Evolutionary conservation across 129 eudicot genomes (phyloP).

Genomic region (Flaveria ramosissima): DNA sequence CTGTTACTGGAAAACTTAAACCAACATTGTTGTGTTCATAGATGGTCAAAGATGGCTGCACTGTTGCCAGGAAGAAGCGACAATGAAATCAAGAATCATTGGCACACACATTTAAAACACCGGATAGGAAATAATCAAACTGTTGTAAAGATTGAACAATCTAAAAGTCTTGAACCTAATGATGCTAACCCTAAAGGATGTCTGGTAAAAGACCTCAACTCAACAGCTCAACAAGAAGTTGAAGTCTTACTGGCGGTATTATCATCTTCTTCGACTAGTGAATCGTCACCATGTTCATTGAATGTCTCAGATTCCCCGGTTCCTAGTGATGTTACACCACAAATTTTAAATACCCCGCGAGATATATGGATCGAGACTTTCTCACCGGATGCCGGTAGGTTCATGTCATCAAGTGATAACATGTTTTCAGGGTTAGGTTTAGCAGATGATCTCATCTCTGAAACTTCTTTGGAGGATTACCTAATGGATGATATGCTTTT

Average conservation of each 20-base stretch:
- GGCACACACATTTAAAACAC: constrained; percentile 45
- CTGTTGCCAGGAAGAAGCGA: constrained; percentile 52
- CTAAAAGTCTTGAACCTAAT: not conserved
- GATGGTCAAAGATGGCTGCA: constrained; percentile 50
- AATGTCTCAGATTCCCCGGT: constrained; percentile 23
- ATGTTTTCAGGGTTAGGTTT: constrained; percentile 30
- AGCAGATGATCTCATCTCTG: constrained; percentile 15
- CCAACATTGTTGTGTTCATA: not conserved
- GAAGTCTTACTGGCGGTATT: constrained; percentile 15
- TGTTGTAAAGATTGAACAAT: not conserved
- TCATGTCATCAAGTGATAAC: constrained; percentile 21
- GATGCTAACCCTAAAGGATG: not conserved
- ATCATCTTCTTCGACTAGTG: constrained; percentile 28
- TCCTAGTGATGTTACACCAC: constrained; percentile 20
- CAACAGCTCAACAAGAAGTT: constrained; percentile 20
- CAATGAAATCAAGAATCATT: constrained; percentile 52
- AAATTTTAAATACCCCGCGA: not conserved
- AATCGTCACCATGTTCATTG: constrained; percentile 21
- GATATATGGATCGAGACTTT: constrained; percentile 3
- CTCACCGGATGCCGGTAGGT: not conserved
- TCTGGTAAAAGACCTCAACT: not conserved
- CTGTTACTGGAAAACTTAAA: not conserved
- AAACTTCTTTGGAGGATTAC: constrained; percentile 13
- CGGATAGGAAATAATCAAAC: constrained; percentile 12
- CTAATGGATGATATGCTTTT: constrained; percentile 29